Conservation (phyloP, 768 basidiomycete genomes). For the Lactarius tabidus region DNA sequence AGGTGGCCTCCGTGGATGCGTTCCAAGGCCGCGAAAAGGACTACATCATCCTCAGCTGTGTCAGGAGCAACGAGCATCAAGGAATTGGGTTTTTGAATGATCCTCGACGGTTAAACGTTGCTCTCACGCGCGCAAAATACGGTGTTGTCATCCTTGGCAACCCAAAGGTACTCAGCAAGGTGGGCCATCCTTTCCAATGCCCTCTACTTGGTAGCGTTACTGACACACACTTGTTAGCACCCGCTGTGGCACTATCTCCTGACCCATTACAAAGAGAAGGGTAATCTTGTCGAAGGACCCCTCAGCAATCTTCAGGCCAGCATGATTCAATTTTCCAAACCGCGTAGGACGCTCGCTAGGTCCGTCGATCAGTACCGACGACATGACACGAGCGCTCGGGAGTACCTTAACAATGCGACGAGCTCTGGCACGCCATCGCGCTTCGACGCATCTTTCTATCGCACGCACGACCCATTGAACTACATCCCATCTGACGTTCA, state of each 20-base stretch:
- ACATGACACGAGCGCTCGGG: conserved; percentile 87
- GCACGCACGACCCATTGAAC: conserved; percentile 88
- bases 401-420: conserved; percentile 47
- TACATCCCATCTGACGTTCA: conserved; percentile 96
- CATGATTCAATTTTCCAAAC: conserved; percentile 99
- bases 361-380: conserved; percentile 92
- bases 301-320: conserved; percentile 93
- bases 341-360: conserved; percentile 81
- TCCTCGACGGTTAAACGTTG: conserved; percentile 93
- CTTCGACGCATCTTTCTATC: conserved; percentile 94
- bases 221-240: conserved; percentile 54
- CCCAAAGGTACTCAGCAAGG: conserved; percentile 98
- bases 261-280: conserved; percentile 97
- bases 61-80: conserved; percentile 98
- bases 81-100: conserved; percentile 99
- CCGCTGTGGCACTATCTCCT: conserved; percentile 97
- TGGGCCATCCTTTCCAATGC: conserved; percentile 33
- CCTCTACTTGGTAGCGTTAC: conserved; percentile 8
- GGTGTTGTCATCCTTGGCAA: conserved; percentile 99
- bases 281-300: conserved; percentile 91
- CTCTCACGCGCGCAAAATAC: conserved; percentile 95
- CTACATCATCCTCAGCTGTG: conserved; percentile 97
- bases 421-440: conserved; percentile 87
- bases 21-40: conserved; percentile 99
- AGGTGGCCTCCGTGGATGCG: conserved; percentile 97